Base-by-base conservation (phyloP, 1,139 yeast species). In the Taphrina betulina region DNA sequence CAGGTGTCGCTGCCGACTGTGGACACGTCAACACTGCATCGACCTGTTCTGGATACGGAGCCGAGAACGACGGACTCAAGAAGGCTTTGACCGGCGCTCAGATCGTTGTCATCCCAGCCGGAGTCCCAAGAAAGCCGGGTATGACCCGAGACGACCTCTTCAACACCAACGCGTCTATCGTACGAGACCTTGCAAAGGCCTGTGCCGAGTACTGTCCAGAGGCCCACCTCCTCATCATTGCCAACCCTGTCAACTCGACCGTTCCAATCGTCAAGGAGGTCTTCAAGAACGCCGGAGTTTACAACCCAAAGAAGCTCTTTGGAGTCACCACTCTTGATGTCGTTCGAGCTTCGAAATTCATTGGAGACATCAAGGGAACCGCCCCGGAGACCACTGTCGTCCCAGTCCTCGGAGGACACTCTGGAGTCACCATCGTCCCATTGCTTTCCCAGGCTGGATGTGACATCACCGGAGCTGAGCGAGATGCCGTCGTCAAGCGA, bases 181-280 rank as follows among this genome's bases (percentile, higher is more conserved):
- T 92, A 63, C 83, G 94, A 71, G 95, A 85, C 69, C 79, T 92
- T 70, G 95, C 96, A 65, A 79, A 84, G 72, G 90, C 95, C 38
- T 82, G 85, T 66, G 96, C 95, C 63, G 87, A 84, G 67, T 73
- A 78, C 70, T 79, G 88, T 66, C 97, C 97, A 68, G 80, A 86
- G 66, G 97, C 97, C 40, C 82, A 89, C 62, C 78, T 90, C 59
- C 80, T 82, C 69, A 82, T 92, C 70, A 89, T 92, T 69, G 85
- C 97, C 63, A 92, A 92, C 82, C 97, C 97, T 40, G 97, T 92
- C 71, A 92, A 92, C 82, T 89, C 97, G 53, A 90, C 97, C 53
- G 98, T 92, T 41, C 97, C 98, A 70, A 90, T 92, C 74, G 96
- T 90, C 61, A 90, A 95, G 60, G 96, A 90, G 77, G 94, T 90